Base-by-base conservation (phyloP, 352 stramenopile species). In the Labyrinthula sp. region DNA sequence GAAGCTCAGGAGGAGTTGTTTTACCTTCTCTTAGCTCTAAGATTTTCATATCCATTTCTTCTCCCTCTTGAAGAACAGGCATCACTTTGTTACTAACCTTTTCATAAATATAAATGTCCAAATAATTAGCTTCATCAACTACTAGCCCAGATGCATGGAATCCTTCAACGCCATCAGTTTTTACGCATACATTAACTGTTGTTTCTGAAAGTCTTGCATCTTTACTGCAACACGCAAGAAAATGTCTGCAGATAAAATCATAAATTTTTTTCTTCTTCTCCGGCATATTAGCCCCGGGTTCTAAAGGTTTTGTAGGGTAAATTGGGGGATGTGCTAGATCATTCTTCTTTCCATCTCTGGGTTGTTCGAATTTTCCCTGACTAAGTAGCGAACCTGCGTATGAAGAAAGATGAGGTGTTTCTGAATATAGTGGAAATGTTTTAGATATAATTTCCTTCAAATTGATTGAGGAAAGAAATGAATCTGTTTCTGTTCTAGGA, bases 301-400 rank as follows among this genome's bases (percentile, higher is more conserved):
- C 22, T 61, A 73, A 48, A 12, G 59, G 54, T 25, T 61, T 47
- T 4, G 82, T 95, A 7, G 90, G 88, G 48, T 95, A 89, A 62
- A 99, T 98, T 2, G 91, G 89, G 35, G 91, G 89, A 64, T 99
- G 91, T 0, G 81, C 82, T 48, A 94, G 79, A 47, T 97, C 87
- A 41, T 97, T 86, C 4, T 82, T 70, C 37, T 77, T 73, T 24
- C 89, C 89, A 10, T 69, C 64, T 3, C 83, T 71, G 26, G 89
- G 89, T 45, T 54, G 38, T 43, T 82, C 66, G 38, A 73, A 91
- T 29, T 75, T 76, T 8, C 52, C 60, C 5, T 65, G 33, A 1
- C 79, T 56, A 0, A 86, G 60, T 31, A 75, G 60, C 17, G 47
- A 36, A 2, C 48, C 57, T 9, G 82, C 75, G 55, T 85, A 92